phyloP scores from a whole-genome alignment of 2,329 filamentous ascomycete genomes.

The Cytospora chrysosperma region DNA sequence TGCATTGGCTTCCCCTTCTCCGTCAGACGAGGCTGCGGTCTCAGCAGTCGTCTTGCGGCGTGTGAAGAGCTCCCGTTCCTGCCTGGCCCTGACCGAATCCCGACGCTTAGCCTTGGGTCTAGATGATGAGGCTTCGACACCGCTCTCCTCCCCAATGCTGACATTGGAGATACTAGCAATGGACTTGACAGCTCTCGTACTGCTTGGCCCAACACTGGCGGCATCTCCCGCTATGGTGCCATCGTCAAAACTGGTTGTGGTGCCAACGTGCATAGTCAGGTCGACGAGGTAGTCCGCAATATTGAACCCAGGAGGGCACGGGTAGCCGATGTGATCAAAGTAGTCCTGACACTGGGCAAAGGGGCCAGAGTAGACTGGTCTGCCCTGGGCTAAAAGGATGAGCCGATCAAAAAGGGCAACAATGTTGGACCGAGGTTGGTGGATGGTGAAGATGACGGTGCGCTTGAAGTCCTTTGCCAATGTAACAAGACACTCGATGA shows the following conservation, averaged over 20 bases:
- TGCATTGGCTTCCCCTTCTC: constrained; percentile 48
- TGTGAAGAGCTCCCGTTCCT: constrained; percentile 88
- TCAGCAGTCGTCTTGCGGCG: constrained; percentile 67
- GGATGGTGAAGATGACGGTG: constrained; percentile 97
- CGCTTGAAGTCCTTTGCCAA: constrained; percentile 95
- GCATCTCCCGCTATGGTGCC: constrained; percentile 54
- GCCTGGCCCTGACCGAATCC: constrained; percentile 78
- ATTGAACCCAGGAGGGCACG: constrained; percentile 95
- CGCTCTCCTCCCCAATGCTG: constrained; percentile 69
- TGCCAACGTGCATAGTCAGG: constrained; percentile 90
- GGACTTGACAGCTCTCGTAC: constrained; percentile 84
- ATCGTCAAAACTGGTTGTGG: constrained; percentile 59
- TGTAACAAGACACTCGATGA: constrained; percentile 92
- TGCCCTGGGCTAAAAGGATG: constrained; percentile 85
- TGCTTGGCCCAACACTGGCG: constrained; percentile 75
- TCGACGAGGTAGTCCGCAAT: constrained; percentile 98
- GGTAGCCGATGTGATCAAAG: constrained; percentile 88
- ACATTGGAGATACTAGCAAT: constrained; percentile 79
- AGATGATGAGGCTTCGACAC: constrained; percentile 57
- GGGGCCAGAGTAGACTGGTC: constrained; percentile 89
- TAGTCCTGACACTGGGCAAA: constrained; percentile 87
- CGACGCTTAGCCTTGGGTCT: constrained; percentile 70
- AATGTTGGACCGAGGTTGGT: constrained; percentile 97
- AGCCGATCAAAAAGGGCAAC: constrained; percentile 94
- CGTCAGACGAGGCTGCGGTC: constrained; percentile 62